Evolutionary conservation across 139 green algal species (phyloP).

Genomic region (Chlorella sorokiniana): DNA sequence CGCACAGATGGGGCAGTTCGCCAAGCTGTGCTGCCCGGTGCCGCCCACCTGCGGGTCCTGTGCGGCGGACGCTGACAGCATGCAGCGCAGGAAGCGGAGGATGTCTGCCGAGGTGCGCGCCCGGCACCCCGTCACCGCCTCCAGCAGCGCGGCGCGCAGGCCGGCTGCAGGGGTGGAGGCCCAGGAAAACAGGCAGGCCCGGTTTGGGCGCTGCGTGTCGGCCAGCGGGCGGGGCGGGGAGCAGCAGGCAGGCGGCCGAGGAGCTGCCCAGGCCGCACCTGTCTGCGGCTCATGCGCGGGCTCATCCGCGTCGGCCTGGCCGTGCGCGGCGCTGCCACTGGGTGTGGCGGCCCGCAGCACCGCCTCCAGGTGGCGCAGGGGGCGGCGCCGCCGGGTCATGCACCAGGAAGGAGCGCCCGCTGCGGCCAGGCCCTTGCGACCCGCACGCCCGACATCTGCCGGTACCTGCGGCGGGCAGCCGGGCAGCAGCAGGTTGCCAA

Average conservation of each 20-base stretch:
- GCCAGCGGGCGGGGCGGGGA: no score
- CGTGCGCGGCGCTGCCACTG: neutral
- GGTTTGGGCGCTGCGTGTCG: no score
- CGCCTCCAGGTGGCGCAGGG: neutral
- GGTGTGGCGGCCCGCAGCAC: neutral
- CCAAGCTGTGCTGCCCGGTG: no score
- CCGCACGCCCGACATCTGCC: constrained; percentile 8
- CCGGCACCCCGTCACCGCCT: neutral
- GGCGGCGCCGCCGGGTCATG: neutral
- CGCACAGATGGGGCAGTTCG: no score
- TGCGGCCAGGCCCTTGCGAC: neutral
- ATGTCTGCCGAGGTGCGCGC: neutral
- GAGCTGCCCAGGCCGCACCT: no score
- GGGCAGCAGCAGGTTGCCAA: neutral
- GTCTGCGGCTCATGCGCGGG: no score
- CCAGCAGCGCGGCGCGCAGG: constrained; percentile 9
- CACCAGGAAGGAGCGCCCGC: constrained; percentile 7
- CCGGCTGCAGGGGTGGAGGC: neutral
- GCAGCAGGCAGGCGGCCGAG: no score
- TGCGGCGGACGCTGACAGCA: neutral
- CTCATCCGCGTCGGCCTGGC: no score
- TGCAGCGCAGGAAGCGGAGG: neutral
- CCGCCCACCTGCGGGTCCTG: neutral
- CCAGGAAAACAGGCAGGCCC: no score
- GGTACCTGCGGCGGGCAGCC: neutral